Conservation (phyloP, 2,329 filamentous ascomycete genomes). For the Botrytis cinerea region DNA sequence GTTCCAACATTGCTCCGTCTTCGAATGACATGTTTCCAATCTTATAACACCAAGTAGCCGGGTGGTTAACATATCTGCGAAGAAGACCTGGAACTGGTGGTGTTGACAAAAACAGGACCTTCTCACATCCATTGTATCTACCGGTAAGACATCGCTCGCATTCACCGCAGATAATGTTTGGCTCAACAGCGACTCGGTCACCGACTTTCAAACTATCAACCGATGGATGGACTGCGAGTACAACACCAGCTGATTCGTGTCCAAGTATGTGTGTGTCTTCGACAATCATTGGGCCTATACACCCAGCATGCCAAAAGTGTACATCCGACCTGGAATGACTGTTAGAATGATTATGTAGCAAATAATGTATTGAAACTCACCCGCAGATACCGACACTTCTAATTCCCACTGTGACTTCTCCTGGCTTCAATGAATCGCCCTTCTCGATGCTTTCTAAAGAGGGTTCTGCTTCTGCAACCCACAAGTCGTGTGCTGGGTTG, state of each 20-base stretch:
- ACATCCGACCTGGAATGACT: slow-evolving; percentile 71
- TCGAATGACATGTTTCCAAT: slow-evolving; percentile 91
- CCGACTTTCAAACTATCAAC: slow-evolving; percentile 78
- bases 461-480: slow-evolving; percentile 79
- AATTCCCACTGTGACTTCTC: slow-evolving; percentile 85
- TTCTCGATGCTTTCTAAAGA: slow-evolving; percentile 71
- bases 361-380: slow-evolving; percentile 48
- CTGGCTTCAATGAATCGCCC: slow-evolving; percentile 68
- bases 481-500: slow-evolving; percentile 88
- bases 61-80: slow-evolving; percentile 92
- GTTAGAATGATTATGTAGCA: slow-evolving; percentile 9
- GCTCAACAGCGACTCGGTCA: slow-evolving; percentile 91
- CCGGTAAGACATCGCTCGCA: slow-evolving; percentile 92
- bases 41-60: slow-evolving; percentile 93
- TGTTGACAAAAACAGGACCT: slow-evolving; percentile 83
- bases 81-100: slow-evolving; percentile 86
- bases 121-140: slow-evolving; percentile 92
- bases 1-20: slow-evolving; percentile 87
- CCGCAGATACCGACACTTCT: slow-evolving; percentile 97
- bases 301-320: slow-evolving; percentile 95
- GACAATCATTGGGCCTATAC: slow-evolving; percentile 96
- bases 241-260: slow-evolving; percentile 85
- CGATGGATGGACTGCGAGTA: slow-evolving; percentile 79
- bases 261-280: slow-evolving; percentile 86
- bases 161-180: slow-evolving; percentile 86